Conservation (phyloP, 2,329 filamentous ascomycete species). For the Trichophyton simii region DNA sequence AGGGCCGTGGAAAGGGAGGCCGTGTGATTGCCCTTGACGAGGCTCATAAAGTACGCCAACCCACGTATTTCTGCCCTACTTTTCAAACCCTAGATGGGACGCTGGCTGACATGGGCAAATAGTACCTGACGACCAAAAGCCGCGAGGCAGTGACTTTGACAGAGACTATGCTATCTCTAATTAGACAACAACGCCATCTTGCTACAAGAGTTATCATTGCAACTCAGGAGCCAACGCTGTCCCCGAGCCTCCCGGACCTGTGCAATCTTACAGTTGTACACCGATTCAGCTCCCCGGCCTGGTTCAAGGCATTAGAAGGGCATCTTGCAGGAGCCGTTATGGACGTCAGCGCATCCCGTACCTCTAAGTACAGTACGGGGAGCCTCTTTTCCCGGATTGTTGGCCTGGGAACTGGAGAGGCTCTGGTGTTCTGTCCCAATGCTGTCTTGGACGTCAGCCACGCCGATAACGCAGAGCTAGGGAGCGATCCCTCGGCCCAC, state of each 20-base stretch:
- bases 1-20: slow-evolving; percentile 39
- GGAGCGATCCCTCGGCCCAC: not conserved
- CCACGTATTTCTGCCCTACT: not conserved
- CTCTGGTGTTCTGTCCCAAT: slow-evolving; percentile 38
- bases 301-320: slow-evolving; percentile 39
- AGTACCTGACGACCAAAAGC: slow-evolving; percentile 48
- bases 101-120: not conserved
- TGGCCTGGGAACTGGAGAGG: slow-evolving; percentile 36
- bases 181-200: slow-evolving; percentile 59
- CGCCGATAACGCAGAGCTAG: not conserved
- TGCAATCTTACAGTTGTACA: slow-evolving; percentile 62
- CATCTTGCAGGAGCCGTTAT: slow-evolving; percentile 37
- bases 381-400: slow-evolving; percentile 37
- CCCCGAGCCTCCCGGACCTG: slow-evolving; percentile 54
- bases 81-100: not conserved
- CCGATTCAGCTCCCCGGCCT: slow-evolving; percentile 54
- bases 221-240: slow-evolving; percentile 65
- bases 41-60: slow-evolving; percentile 53
- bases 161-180: slow-evolving; percentile 47
- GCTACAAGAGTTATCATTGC: slow-evolving; percentile 57
- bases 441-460: slow-evolving; percentile 27
- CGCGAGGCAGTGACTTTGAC: slow-evolving; percentile 48
- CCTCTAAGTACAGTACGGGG: slow-evolving; percentile 14
- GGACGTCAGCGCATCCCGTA: slow-evolving; percentile 14
- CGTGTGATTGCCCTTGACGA: slow-evolving; percentile 61